Conservation (phyloP, 352 stramenopile species). For the Pilasporangium apinafurcum region DNA sequence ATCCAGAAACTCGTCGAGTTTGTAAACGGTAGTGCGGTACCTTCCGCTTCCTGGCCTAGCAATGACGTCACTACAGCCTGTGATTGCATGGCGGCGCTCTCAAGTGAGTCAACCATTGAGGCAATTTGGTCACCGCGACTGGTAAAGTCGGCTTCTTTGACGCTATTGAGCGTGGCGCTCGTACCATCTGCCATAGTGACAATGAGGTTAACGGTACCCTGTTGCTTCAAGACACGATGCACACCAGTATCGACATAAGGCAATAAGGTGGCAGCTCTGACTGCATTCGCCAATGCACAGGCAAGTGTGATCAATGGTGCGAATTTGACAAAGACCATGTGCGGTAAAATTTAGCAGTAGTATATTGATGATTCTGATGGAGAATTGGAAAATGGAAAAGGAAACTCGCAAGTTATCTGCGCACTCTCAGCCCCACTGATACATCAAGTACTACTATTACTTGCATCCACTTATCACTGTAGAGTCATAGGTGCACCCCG, state of each 20-base stretch:
- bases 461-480: no score
- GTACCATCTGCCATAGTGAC: constrained; percentile 13
- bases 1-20: constrained; percentile 20
- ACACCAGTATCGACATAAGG: constrained; percentile 8
- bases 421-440: no score
- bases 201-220: constrained; percentile 11
- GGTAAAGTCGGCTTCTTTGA: constrained; percentile 3
- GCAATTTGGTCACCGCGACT: constrained; percentile 12
- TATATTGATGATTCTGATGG: no score
- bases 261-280: neutral
- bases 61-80: constrained; percentile 4
- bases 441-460: no score
- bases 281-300: neutral
- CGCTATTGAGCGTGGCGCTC: constrained; percentile 4
- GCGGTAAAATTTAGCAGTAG: neutral
- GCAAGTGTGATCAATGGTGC: constrained; percentile 1
- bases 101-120: constrained; percentile 7
- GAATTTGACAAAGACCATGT: constrained; percentile 5
- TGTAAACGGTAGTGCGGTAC: constrained; percentile 3
- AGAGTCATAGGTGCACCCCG: no score
- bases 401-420: no score
- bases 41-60: constrained; percentile 3
- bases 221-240: constrained; percentile 12
- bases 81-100: neutral
- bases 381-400: constrained; percentile 1